Evolutionary conservation across 2,329 filamentous ascomycete genomes (phyloP).

Genomic region (Pseudogymnoascus sp.): DNA sequence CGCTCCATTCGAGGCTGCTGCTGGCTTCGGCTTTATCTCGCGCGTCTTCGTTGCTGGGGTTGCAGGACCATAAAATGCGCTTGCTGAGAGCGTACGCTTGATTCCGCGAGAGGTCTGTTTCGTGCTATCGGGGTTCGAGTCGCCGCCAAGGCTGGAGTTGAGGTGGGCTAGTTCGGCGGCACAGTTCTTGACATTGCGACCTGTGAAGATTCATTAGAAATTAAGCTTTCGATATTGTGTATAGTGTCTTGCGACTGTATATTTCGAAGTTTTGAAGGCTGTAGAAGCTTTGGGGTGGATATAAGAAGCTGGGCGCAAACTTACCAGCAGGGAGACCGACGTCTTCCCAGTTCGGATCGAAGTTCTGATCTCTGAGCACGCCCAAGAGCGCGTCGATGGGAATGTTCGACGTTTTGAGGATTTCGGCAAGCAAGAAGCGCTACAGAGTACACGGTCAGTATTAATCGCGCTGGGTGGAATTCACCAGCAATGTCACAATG

Average conservation of each 20-base stretch:
- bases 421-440: conserved; percentile 37
- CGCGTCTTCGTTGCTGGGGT: conserved; percentile 2
- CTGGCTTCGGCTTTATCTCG: neutral
- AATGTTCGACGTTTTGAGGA: conserved; percentile 37
- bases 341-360: conserved; percentile 39
- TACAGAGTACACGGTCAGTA: conserved; percentile 9
- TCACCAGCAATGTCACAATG: neutral
- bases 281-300: neutral
- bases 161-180: neutral
- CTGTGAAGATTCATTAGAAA: neutral
- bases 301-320: conserved; percentile 5
- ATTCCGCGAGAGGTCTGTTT: neutral
- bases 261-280: neutral
- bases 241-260: neutral
- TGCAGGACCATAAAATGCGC: neutral
- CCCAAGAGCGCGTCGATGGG: conserved; percentile 35
- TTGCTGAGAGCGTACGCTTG: conserved; percentile 1
- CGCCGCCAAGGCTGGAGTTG: neutral
- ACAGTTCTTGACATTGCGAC: neutral
- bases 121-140: neutral
- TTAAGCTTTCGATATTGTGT: neutral
- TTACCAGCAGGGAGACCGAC: conserved; percentile 39
- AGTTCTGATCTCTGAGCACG: conserved; percentile 34
- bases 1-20: conserved; percentile 7
- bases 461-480: neutral